These are phyloP conservation scores for Capronia epimyces DNA, from an alignment of 2,329 filamentous ascomycete species.

Conservation along the genomic window DNA sequence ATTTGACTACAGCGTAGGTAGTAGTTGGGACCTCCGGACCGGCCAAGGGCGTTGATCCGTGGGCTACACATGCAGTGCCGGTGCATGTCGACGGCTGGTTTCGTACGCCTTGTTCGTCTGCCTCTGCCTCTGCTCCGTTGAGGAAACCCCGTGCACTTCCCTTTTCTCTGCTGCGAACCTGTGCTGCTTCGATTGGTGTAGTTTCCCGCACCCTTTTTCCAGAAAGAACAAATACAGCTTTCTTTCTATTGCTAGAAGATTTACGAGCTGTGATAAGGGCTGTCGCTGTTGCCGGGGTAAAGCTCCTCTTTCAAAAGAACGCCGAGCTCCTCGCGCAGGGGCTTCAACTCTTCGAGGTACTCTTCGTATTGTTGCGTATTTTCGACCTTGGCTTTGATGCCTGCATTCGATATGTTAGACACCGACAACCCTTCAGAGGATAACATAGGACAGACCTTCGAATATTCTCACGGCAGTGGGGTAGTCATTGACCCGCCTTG, in stretches of 20 bases:
- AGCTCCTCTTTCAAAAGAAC: slow-evolving; percentile 86
- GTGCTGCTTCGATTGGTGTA: neutral
- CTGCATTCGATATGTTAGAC: slow-evolving; percentile 44
- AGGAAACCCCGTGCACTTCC: neutral
- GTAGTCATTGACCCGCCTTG: slow-evolving; percentile 95
- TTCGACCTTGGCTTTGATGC: slow-evolving; percentile 99
- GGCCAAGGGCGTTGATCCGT: neutral
- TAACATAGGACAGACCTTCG: slow-evolving; percentile 65
- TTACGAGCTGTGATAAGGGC: slow-evolving; percentile 29
- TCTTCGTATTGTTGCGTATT: slow-evolving; percentile 96
- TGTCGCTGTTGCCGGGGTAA: slow-evolving; percentile 57
- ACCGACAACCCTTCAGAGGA: neutral
- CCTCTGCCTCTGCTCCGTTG: neutral
- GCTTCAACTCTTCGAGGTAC: slow-evolving; percentile 81
- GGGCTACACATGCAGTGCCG: neutral
- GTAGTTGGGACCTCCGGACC: slow-evolving; percentile 6
- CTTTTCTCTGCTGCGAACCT: neutral
- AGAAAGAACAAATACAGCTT: neutral
- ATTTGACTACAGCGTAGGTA: slow-evolving; percentile 17
- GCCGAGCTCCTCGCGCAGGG: slow-evolving; percentile 87
- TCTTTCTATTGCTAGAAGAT: slow-evolving; percentile 1
- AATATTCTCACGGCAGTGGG: slow-evolving; percentile 97
- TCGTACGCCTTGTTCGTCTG: neutral
- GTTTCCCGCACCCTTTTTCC: neutral
- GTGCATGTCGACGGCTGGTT: neutral